Evolutionary conservation across 495 filamentous ascomycete genomes (phyloP).

Genomic region (Penicillium verhagenii): DNA sequence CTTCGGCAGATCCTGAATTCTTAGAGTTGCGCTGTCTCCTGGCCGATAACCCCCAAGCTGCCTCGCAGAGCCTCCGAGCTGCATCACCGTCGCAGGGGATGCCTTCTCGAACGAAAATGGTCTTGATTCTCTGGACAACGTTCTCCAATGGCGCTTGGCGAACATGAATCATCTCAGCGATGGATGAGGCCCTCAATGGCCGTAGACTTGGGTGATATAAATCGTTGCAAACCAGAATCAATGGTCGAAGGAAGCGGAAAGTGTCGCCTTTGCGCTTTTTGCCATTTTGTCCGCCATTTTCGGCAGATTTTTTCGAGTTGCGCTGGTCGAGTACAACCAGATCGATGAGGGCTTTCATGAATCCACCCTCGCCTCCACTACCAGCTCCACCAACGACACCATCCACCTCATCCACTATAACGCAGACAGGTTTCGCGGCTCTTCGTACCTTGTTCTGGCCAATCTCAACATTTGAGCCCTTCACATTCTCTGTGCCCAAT

Average conservation of each 20-base stretch:
- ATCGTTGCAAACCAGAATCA: constrained; percentile 96
- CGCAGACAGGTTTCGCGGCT: constrained; percentile 82
- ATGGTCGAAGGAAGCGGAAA: constrained; percentile 80
- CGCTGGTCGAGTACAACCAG: constrained; percentile 81
- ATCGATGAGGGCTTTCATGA: constrained; percentile 92
- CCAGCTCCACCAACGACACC: constrained; percentile 81
- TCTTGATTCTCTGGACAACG: constrained; percentile 77
- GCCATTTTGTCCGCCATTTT: constrained; percentile 31
- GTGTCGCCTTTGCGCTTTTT: constrained; percentile 70
- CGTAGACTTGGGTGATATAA: constrained; percentile 90
- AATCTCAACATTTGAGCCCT: constrained; percentile 65
- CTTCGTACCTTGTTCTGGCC: constrained; percentile 63
- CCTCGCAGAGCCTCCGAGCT: constrained; percentile 85
- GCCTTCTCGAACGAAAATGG: constrained; percentile 81
- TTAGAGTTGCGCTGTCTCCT: constrained; percentile 56
- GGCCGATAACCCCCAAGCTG: constrained; percentile 80
- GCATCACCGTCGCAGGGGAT: constrained; percentile 84
- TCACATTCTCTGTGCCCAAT: constrained; percentile 88
- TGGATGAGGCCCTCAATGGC: constrained; percentile 72
- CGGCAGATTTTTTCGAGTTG: constrained; percentile 55
- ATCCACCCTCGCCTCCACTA: constrained; percentile 73
- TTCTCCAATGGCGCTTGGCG: constrained; percentile 84
- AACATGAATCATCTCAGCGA: constrained; percentile 90
- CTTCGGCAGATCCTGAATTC: constrained; percentile 64
- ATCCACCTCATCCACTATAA: constrained; percentile 95